Evolutionary conservation across 108 stramenopile species (phyloP), one percentile per base, ranked within the genome.

Genomic region (Nitzschia sp.): DNA sequence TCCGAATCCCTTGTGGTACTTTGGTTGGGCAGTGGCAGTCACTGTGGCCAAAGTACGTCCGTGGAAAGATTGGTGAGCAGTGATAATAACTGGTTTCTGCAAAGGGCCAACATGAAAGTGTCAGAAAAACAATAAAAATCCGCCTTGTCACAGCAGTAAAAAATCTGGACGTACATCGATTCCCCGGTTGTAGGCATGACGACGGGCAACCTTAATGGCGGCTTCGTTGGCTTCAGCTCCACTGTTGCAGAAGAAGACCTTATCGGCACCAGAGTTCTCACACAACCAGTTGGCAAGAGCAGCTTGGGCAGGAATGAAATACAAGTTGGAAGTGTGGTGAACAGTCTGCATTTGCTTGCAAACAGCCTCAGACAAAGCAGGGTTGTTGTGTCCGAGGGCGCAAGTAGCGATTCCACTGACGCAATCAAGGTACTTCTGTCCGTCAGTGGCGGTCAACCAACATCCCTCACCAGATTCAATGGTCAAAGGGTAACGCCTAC

Each of bases 191-290:
- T 46, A 65, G 8, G 93, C 95, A 73, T 95, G 86, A 67, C 90
- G 86, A 59, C 96, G 90, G 34, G 96, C 91, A 43, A 93, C 74
- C 79, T 99, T 99, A 64, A 99, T 93, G 24, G 96, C 96, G 0
- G 90, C 98, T 80, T 99, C 98, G 70, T 97, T 97, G 59, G 95
- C 93, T 75, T 99, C 98, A 8, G 95, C 97, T 8, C 98, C 98
- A 6, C 85, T 87, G 77, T 99, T 99, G 81, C 97, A 99, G 78
- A 98, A 99, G 81, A 99, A 99, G 37, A 82, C 98, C 84, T 95
- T 96, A 63, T 96, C 94, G 26, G 89, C 90, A 65, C 80, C 84
- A 9, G 90, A 87, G 58, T 92, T 96, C 56, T 87, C 86, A 39
- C 92, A 89, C 19, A 99, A 79, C 96, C 96, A 96, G 22, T 85